Base-by-base conservation (phyloP, 2,329 filamentous ascomycete genomes). In the Apiospora saccharicola region DNA sequence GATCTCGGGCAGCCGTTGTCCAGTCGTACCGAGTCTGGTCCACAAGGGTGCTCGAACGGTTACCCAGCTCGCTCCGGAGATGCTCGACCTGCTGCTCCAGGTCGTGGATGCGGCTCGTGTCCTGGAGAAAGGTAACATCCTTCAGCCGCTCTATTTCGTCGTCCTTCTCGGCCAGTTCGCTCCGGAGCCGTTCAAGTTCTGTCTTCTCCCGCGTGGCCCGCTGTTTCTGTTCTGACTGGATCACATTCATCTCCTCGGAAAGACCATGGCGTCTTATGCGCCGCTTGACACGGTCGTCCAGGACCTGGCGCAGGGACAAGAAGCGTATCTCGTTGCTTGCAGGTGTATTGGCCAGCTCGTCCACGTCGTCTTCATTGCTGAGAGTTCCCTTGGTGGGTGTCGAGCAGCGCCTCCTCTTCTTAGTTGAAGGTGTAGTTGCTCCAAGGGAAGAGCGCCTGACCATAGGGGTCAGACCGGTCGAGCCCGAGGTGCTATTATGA, bases 391-490 rank as follows among this genome's bases (percentile, higher is more conserved):
- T 75, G 2, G 79, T 75, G 1, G 86, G 84, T 0, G 85, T 84
- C 0, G 87, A 88, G 70, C 84, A 84, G 30, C 87, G 84, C 7
- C 86, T 84, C 19, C 82, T 83, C 49, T 70, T 83, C 49, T 70
- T 80, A 22, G 26, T 34, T 19, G 57, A 64, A 75, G 72, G 78
- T 80, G 77, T 75, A 68, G 72, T 43, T 74, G 76, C 68, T 19
- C 73, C 72, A 8, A 91, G 82, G 0, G 84, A 84, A 0, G 89
- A 84, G 26, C 88, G 86, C 49, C 83, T 83, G 61, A 91, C 81
- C 81, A 90, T 87, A 1, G 90, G 90, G 0, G 90, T 91, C 41
- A 91, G 79, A 2, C 90, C 89, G 0, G 86, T 90, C 2, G 85
- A 83, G 13, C 76, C 76, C 5, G 73, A 71, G 26, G 72, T 71